Conservation (phyloP, 345 rosid species). For the Citrus australasica region DNA sequence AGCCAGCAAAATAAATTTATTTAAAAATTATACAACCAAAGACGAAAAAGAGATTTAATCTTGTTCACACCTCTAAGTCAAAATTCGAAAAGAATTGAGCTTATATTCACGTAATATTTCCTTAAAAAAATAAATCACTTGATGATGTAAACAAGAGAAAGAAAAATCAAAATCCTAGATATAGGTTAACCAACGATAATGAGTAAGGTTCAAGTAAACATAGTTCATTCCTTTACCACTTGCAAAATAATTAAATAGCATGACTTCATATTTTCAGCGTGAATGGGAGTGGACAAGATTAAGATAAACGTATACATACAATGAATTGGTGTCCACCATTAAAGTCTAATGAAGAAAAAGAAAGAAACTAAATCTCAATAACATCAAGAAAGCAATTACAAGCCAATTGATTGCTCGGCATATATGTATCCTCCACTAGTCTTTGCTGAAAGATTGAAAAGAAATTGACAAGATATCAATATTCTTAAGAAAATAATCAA, state of each 20-base stretch:
- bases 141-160: background rate
- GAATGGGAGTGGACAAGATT: background rate
- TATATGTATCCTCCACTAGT: background rate
- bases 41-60: too few relatives aligned
- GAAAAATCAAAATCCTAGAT: background rate
- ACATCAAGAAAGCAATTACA: background rate
- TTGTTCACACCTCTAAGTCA: too few relatives aligned
- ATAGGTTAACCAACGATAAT: background rate
- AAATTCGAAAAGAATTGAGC: too few relatives aligned
- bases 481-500: background rate
- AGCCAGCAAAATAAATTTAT: fast-evolving
- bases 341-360: too few relatives aligned
- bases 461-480: too few relatives aligned
- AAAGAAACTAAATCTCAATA: background rate
- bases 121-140: too few relatives aligned
- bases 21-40: too few relatives aligned
- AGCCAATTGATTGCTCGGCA: background rate
- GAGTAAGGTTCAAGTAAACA: background rate
- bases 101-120: too few relatives aligned
- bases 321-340: background rate
- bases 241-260: background rate
- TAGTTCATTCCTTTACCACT: background rate
- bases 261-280: background rate
- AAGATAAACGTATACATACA: background rate
- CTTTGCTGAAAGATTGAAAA: too few relatives aligned